phyloP scores from a whole-genome alignment of 495 filamentous ascomycete species.

The Tetracladium marchalianum region DNA sequence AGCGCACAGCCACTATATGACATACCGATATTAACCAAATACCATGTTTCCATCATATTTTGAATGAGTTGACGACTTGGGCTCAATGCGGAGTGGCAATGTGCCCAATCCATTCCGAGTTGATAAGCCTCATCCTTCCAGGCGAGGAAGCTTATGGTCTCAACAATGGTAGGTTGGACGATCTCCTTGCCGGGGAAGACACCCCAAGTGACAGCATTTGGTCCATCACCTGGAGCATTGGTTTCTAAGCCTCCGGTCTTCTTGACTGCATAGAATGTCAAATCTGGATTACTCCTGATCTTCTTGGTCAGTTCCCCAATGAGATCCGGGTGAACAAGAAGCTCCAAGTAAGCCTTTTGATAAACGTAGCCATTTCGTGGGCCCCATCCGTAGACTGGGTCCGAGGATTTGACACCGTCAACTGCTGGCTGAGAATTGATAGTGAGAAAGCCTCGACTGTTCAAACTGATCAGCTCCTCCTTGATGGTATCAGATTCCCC shows the following conservation, averaged over 20 bases:
- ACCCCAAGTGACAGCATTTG: conserved; percentile 98
- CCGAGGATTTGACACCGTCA: conserved; percentile 79
- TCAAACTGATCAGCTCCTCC: conserved; percentile 66
- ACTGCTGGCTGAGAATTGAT: conserved; percentile 98
- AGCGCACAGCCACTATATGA: neutral
- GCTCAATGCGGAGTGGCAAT: conserved; percentile 69
- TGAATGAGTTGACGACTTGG: conserved; percentile 78
- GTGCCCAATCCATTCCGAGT: conserved; percentile 87
- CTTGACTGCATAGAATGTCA: conserved; percentile 90
- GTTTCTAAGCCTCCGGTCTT: conserved; percentile 70
- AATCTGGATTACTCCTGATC: conserved; percentile 65
- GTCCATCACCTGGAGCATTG: conserved; percentile 75
- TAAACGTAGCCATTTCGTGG: conserved; percentile 94
- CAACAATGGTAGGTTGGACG: conserved; percentile 98
- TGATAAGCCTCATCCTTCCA: conserved; percentile 98
- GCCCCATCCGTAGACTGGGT: conserved; percentile 88
- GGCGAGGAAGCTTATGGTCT: conserved; percentile 93
- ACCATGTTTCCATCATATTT: conserved; percentile 80
- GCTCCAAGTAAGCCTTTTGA: conserved; percentile 95
- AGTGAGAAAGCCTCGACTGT: conserved; percentile 78
- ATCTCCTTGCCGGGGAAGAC: conserved; percentile 99
- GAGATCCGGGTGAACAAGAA: conserved; percentile 70
- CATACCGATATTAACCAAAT: conserved; percentile 90
- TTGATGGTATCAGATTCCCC: conserved; percentile 71
- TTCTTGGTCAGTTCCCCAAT: conserved; percentile 70